phyloP scores from a whole-genome alignment of 805 yeast genomes.

The Saccharomycopsis capsularis region DNA sequence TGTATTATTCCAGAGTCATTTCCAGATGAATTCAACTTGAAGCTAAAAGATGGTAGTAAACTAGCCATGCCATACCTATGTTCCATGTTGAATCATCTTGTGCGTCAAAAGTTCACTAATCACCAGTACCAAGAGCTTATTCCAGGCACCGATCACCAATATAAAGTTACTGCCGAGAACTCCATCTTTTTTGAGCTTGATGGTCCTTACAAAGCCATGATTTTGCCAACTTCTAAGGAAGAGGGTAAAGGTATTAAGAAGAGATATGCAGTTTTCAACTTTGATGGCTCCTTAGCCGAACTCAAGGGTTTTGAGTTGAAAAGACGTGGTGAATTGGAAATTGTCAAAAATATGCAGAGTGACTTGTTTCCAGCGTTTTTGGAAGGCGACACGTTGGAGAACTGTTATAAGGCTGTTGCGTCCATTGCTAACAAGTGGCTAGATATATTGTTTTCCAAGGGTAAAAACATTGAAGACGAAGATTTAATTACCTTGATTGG shows the following conservation, averaged over 20 bases:
- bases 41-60: conserved; percentile 69
- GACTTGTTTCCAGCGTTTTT: conserved; percentile 88
- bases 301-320: conserved; percentile 94
- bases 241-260: conserved; percentile 96
- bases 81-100: conserved; percentile 89
- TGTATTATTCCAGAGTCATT: conserved; percentile 90
- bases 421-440: conserved; percentile 92
- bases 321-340: conserved; percentile 90
- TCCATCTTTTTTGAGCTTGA: conserved; percentile 97
- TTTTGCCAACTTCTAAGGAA: conserved; percentile 92
- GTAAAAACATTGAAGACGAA: conserved; percentile 82
- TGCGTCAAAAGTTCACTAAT: conserved; percentile 86
- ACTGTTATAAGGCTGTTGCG: conserved; percentile 85
- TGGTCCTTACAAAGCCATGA: conserved; percentile 98
- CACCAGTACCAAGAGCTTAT: conserved; percentile 86
- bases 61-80: conserved; percentile 85
- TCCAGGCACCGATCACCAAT: conserved; percentile 49
- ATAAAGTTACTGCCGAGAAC: conserved; percentile 78
- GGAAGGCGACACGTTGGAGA: conserved; percentile 72
- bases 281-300: conserved; percentile 91
- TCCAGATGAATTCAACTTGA: conserved; percentile 79
- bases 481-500: conserved; percentile 92
- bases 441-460: conserved; percentile 84
- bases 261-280: conserved; percentile 93
- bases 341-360: conserved; percentile 90